Base-by-base conservation (phyloP, 768 basidiomycete species). In the Crepidotus variabilis region DNA sequence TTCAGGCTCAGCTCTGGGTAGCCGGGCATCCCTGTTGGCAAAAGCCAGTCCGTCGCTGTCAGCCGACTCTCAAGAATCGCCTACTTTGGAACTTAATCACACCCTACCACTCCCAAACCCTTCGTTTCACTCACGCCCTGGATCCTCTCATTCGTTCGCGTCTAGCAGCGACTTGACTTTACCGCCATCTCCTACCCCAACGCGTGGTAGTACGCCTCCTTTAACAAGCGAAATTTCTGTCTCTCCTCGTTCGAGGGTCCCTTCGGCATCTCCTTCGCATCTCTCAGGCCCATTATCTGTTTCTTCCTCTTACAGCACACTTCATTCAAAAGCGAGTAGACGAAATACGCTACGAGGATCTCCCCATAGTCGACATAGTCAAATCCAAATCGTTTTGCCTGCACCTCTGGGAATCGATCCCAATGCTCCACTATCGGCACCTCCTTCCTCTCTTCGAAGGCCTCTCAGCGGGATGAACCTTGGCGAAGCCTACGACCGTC, bases 351-450 rank as follows among this genome's bases (percentile, higher is more conserved):
- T 84, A 22, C 77, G 81, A 16, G 86, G 86, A 33, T 68, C 78
- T 1, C 87, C 88, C 20, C 88, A 91, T 64, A 74, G 76, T 5
- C 81, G 78, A 0, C 78, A 81, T 56, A 86, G 76, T 65, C 78
- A 78, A 54, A 70, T 90, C 52, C 82, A 89, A 61, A 84, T 91
- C 52, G 70, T 92, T 14, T 73, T 90, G 2, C 90, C 90, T 0
- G 68, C 80, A 0, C 89, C 88, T 1, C 77, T 92, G 16, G 81
- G 80, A 21, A 14, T 28, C 23, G 52, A 52, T 9, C 10, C 33
- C 18, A 45, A 53, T 18, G 11, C 21, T 18, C 49, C 18, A 28
- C 46, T 22, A 21, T 24, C 20, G 18, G 53, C 10, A 34, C 11
- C 23, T 21, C 50, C 49, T 23, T 1, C 47, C 33, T 18, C 47